phyloP scores from a whole-genome alignment of 371 early-diverging fungal species.

The Mucor velutinosus region DNA sequence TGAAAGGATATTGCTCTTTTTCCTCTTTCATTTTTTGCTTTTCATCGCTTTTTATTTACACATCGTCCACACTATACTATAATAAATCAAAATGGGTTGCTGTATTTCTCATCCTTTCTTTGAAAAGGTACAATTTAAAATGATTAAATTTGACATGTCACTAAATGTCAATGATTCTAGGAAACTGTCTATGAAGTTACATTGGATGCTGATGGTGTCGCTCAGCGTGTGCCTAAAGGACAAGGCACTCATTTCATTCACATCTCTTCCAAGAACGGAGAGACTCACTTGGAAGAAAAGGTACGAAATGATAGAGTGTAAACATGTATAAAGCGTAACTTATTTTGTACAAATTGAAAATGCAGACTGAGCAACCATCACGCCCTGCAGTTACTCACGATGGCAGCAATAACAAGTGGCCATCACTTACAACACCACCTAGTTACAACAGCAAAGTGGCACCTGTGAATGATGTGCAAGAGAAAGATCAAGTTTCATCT shows the following conservation, averaged over 20 bases:
- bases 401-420: slow-evolving; percentile 11
- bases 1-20: neutral
- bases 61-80: neutral
- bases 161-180: slow-evolving; percentile 17
- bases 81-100: slow-evolving; percentile 35
- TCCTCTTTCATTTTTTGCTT: slow-evolving; percentile 10
- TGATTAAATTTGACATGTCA: neutral
- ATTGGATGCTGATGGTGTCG: slow-evolving; percentile 46
- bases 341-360: slow-evolving; percentile 10
- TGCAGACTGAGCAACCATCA: slow-evolving; percentile 15
- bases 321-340: neutral
- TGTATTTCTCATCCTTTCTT: slow-evolving; percentile 36
- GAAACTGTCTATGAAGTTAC: slow-evolving; percentile 49
- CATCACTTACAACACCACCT: slow-evolving; percentile 16
- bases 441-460: slow-evolving; percentile 19
- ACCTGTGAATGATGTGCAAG: slow-evolving; percentile 7
- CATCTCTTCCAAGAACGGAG: slow-evolving; percentile 34
- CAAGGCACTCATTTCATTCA: slow-evolving; percentile 52
- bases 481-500: slow-evolving; percentile 5
- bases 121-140: slow-evolving; percentile 25
- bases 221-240: slow-evolving; percentile 46
- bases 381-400: slow-evolving; percentile 10
- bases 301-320: slow-evolving; percentile 13
- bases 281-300: slow-evolving; percentile 43
- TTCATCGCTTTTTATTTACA: neutral